These are phyloP conservation scores for Gossypium longicalyx DNA, from an alignment of 345 rosid species.

Conservation along the genomic window DNA sequence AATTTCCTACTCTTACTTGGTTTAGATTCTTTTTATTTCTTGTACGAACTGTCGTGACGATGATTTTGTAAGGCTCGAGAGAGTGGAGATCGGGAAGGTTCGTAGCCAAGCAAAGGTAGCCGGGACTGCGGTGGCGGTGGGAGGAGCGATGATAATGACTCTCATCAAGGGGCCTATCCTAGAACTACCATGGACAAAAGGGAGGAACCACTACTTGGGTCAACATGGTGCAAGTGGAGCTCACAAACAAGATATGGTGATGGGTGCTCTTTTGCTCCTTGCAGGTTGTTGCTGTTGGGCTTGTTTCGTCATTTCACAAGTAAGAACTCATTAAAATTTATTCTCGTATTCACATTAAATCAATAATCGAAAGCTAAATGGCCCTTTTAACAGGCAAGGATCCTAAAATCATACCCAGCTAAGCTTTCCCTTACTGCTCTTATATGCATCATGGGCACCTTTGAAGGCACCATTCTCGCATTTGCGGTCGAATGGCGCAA, in stretches of 20 bases:
- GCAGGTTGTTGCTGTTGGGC: conserved; percentile 65
- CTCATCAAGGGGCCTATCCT: conserved; percentile 33
- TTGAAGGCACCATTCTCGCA: conserved; percentile 48
- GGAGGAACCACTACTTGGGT: background rate
- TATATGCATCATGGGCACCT: conserved; percentile 52
- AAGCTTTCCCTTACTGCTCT: conserved; percentile 63
- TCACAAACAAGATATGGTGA: conserved; percentile 26
- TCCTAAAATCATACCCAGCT: conserved; percentile 53
- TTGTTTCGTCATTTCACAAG: conserved; percentile 63
- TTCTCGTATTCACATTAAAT: background rate
- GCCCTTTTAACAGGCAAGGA: conserved; percentile 40
- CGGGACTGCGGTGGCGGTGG: conserved; percentile 41
- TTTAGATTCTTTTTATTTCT: background rate
- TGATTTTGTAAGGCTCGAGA: conserved; percentile 28
- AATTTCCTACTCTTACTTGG: background rate
- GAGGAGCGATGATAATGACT: conserved; percentile 55
- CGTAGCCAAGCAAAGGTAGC: conserved; percentile 40
- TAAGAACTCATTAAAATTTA: conserved; percentile 13
- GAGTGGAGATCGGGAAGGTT: conserved; percentile 21
- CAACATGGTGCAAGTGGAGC: background rate
- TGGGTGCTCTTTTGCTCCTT: conserved; percentile 56
- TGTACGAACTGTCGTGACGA: background rate
- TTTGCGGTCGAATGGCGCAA: conserved; percentile 43
- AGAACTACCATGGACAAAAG: conserved; percentile 23
- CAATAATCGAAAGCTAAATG: background rate